phyloP scores from a whole-genome alignment of 768 basidiomycete species.

The Psilocybe tampanensis region DNA sequence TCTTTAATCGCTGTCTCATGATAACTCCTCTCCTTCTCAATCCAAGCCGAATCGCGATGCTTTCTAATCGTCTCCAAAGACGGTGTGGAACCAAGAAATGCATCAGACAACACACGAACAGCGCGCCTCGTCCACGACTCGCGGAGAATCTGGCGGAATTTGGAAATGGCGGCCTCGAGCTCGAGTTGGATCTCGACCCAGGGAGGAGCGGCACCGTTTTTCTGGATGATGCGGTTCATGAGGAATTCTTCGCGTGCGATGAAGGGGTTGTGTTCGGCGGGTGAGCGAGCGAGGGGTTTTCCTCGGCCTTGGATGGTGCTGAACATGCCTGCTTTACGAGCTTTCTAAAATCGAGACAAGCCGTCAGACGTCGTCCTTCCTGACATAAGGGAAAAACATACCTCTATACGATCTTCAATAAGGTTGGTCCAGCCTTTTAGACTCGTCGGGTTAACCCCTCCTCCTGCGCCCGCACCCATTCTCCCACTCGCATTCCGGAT shows the following conservation, averaged over 20 bases:
- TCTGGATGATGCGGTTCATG: conserved; percentile 84
- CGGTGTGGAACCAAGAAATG: conserved; percentile 40
- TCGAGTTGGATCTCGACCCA: conserved; percentile 87
- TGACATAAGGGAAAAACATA: conserved; percentile 21
- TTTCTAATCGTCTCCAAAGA: conserved; percentile 36
- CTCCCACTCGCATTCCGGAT: conserved; percentile 27
- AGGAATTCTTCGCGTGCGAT: conserved; percentile 80
- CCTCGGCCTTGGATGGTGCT: conserved; percentile 70
- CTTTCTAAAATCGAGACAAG: conserved; percentile 45
- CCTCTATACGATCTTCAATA: conserved; percentile 83
- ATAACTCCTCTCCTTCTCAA: conserved; percentile 63
- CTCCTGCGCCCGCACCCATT: too few relatives aligned
- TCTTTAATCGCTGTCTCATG: conserved; percentile 71
- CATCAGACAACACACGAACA: conserved; percentile 62
- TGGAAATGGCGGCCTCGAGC: conserved; percentile 59
- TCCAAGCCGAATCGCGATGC: conserved; percentile 72
- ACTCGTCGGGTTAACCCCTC: conserved; percentile 56
- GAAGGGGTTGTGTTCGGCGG: conserved; percentile 52
- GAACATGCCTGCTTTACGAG: conserved; percentile 68
- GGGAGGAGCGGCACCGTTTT: conserved; percentile 80
- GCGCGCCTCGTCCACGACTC: conserved; percentile 79
- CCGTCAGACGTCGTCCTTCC: neutral
- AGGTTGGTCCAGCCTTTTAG: conserved; percentile 77
- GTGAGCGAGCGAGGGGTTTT: conserved; percentile 36
- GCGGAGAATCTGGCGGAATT: conserved; percentile 66